These are phyloP conservation scores for Coemansia sp. DNA, from an alignment of 192 early-diverging fungal species.

Conservation along the genomic window DNA sequence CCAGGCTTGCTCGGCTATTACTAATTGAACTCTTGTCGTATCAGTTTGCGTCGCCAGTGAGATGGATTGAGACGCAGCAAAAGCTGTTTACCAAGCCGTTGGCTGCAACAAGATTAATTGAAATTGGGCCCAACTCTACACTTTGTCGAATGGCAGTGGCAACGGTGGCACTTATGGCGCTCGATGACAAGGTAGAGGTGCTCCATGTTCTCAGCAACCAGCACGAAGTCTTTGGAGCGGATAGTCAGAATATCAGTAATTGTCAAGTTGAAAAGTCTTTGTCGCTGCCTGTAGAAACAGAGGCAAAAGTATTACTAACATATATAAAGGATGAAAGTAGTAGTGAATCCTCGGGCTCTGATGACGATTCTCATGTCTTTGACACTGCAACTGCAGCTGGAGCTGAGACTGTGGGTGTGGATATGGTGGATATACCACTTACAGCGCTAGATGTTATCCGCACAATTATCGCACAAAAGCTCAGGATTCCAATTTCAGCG, in stretches of 20 bases:
- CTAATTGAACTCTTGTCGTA: conserved; percentile 90
- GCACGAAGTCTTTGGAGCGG: conserved; percentile 13
- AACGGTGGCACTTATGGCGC: conserved; percentile 69
- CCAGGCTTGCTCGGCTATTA: conserved; percentile 75
- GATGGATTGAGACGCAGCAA: conserved; percentile 97
- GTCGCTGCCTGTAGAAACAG: not conserved
- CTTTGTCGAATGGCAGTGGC: conserved; percentile 91
- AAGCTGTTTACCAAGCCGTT: conserved; percentile 72
- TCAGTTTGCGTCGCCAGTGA: conserved; percentile 94
- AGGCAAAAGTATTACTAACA: conserved; percentile 24
- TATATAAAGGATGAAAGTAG: conserved; percentile 35
- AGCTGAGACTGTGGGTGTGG: conserved; percentile 57
- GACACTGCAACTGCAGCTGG: conserved; percentile 51
- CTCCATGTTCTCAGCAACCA: conserved; percentile 30
- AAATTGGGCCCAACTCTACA: conserved; percentile 87
- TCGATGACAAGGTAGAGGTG: conserved; percentile 21
- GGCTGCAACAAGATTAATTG: conserved; percentile 79
- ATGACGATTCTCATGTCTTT: conserved; percentile 34
- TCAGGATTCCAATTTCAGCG: conserved; percentile 78
- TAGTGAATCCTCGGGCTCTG: conserved; percentile 10
- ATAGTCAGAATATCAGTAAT: not conserved
- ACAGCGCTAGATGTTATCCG: conserved; percentile 79
- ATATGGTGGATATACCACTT: conserved; percentile 70
- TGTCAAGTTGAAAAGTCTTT: not conserved
- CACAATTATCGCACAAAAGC: conserved; percentile 85